Evolutionary conservation across 495 filamentous ascomycete species (phyloP), one percentile per base, ranked within the genome.

Genomic region (Penicillium simplicissimum): DNA sequence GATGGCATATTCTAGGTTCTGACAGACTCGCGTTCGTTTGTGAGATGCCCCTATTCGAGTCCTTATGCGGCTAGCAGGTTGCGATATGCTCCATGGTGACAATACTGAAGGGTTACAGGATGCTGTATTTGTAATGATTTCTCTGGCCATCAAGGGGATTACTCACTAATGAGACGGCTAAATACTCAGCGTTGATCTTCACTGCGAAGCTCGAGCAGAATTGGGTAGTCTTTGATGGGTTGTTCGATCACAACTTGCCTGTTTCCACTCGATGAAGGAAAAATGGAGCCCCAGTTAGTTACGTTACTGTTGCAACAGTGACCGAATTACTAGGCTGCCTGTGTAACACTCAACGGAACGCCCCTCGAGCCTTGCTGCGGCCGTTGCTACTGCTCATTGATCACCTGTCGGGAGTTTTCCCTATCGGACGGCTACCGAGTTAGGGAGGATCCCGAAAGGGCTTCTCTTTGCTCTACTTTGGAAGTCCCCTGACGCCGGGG

Each of bases 271-370:
- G 42, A 55, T n/a, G 23, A n/a, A 13, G 23, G 19, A 45, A 45
- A 19, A n/a, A 35, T 8, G 21, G 42, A 54, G 37, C 35, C 52
- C 35, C 25, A 62, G 35, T 55, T 60, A 62, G 35, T 55, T 60
- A 51, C 42, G 60, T 66, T 67, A 66, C 60, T 61, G 59, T 71
- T 71, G 61, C 61, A 67, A 67, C 68, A 21, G 56, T 54, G 61
- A 57, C 62, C 60, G 57, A 34, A 60, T 49, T 55, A 60, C 54
- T 40, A 38, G 53, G 42, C 51, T 64, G 45, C 35, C 58, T 64
- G 68, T 71, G 57, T 52, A 45, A 67, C 66, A 21, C 10, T 38
- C 19, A 52, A 36, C 40, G 34, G 49, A 43, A 51, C 49, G n/a
- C 23, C 47, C n/a, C 17, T 62, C 60, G 59, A 67, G 57, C 61